A percentile compares a stretch with the other conserved stretches of the same genome.
Evolutionary conservation across 2,329 filamentous ascomycete species (phyloP).

Genomic region (Penicillium italicum): DNA sequence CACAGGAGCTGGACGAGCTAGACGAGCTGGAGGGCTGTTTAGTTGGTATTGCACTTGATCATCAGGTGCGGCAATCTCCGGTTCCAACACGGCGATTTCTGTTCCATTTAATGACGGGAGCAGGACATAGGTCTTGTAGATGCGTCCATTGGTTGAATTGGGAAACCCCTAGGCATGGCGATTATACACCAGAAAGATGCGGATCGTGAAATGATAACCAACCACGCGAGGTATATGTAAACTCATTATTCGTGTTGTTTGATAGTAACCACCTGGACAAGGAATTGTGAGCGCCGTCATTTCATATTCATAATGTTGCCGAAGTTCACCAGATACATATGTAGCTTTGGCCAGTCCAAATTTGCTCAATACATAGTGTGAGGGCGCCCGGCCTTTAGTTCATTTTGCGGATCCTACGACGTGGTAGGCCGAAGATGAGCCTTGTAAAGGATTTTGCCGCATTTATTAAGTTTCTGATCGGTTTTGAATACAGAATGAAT

Average conservation of each 20-base stretch:
- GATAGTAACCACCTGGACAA: no score
- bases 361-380: slow-evolving; percentile 23
- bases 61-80: neutral
- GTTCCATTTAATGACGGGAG: neutral
- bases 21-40: neutral
- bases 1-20: neutral
- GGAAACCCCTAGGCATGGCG: neutral
- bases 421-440: neutral
- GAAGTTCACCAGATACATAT: neutral
- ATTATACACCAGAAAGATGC: neutral
- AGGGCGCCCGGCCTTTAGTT: no score
- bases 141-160: neutral
- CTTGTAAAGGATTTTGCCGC: neutral
- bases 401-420: no score
- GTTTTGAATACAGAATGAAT: neutral
- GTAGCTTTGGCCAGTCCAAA: slow-evolving; percentile 15
- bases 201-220: neutral
- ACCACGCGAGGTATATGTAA: neutral
- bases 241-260: neutral
- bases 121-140: neutral
- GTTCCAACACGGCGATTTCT: neutral
- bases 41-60: neutral
- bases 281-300: no score
- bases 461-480: neutral
- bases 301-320: neutral